Conservation (phyloP, 345 rosid genomes). For the Rhodamnia rubescens region DNA sequence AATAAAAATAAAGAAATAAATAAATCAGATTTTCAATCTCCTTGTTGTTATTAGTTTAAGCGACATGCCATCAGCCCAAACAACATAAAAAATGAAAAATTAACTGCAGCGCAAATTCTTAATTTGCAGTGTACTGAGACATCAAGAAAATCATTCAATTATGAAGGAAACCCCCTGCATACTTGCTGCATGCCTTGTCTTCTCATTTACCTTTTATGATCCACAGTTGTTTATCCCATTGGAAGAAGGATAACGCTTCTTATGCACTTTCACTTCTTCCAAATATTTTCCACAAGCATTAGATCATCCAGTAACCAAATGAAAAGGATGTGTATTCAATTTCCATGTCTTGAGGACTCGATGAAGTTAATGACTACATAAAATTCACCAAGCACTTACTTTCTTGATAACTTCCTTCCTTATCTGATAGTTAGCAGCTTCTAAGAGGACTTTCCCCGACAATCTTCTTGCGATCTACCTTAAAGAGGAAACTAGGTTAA, state of each 20-base stretch:
- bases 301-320: background rate
- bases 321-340: background rate
- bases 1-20: background rate
- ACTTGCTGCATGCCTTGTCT: background rate
- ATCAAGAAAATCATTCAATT: background rate
- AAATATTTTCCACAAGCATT: background rate
- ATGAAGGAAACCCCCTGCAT: background rate
- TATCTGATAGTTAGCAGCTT: slow-evolving; percentile 84
- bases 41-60: background rate
- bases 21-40: background rate
- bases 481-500: slow-evolving; percentile 5
- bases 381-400: slow-evolving; percentile 23
- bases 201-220: background rate
- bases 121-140: background rate
- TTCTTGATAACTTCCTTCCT: slow-evolving; percentile 64
- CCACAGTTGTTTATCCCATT: background rate
- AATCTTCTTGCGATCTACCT: slow-evolving; percentile 53
- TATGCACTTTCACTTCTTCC: background rate
- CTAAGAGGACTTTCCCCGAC: slow-evolving; percentile 53
- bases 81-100: background rate
- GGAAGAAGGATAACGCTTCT: background rate
- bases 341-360: background rate
- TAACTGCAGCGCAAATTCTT: background rate
- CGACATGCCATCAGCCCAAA: background rate
- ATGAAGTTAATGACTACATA: background rate